Percentiles rank a stretch among this genome's conserved stretches.
Conservation (phyloP, 2,329 filamentous ascomycete species). For the Phaeosphaeriaceae sp. region DNA sequence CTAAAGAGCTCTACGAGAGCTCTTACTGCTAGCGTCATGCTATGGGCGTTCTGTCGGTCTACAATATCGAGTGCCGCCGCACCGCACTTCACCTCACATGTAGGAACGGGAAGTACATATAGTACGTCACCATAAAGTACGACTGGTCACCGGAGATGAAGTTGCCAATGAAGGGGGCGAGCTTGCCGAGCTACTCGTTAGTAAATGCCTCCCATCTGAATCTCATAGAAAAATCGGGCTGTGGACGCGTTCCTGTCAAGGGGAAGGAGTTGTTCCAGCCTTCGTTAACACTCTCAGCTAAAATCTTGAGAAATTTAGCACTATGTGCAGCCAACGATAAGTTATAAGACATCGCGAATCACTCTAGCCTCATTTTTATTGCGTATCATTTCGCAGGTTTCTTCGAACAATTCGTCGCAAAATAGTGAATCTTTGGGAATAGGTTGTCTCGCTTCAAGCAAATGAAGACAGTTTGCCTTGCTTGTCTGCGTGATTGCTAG, state of each 20-base stretch:
- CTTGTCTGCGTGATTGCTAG: conserved; percentile 23
- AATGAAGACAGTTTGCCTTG: no score
- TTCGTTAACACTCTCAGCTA: conserved; percentile 54
- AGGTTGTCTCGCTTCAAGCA: no score
- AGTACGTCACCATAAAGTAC: conserved; percentile 54
- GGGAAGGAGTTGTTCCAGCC: conserved; percentile 52
- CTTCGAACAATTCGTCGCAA: no score
- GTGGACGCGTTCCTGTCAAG: conserved; percentile 46
- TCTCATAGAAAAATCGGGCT: conserved; percentile 33
- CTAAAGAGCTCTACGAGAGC: conserved; percentile 28
- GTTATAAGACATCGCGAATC: no score
- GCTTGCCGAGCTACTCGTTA: conserved; percentile 50
- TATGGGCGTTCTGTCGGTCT: conserved; percentile 37
- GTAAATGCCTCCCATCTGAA: conserved; percentile 52
- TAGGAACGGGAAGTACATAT: conserved; percentile 60
- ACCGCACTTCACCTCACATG: conserved; percentile 58
- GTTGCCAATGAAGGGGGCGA: conserved; percentile 39
- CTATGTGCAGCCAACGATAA: conserved; percentile 2
- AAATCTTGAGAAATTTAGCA: conserved; percentile 27
- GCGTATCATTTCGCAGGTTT: no score
- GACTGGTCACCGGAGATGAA: conserved; percentile 38
- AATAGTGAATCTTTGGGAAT: no score
- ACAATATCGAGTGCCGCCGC: conserved; percentile 39
- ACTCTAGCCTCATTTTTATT: no score
- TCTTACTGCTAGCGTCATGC: conserved; percentile 25